phyloP scores from a whole-genome alignment of 179 eudicot species.

The Sideroxylon spinosum region DNA sequence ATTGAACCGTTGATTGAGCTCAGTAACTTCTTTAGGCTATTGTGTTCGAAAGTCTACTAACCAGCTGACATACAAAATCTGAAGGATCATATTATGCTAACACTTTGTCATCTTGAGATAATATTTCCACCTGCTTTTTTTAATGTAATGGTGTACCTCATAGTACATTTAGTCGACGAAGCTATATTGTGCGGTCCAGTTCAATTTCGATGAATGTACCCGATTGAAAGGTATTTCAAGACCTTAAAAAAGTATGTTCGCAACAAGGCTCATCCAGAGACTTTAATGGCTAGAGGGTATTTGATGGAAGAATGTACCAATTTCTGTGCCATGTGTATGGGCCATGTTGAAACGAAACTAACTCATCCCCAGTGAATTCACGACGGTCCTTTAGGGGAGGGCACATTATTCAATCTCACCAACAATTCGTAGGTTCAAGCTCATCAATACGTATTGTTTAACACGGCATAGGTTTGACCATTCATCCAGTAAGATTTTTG shows the following conservation, averaged over 20 bases:
- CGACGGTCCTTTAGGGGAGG: neutral
- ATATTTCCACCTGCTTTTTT: neutral
- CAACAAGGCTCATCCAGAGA: constrained; percentile 9
- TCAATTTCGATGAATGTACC: constrained; percentile 9
- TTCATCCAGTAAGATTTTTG: neutral
- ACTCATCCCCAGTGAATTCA: neutral
- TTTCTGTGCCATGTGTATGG: neutral
- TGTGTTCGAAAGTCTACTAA: too few species aligned
- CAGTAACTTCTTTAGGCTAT: too few species aligned
- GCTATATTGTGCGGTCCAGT: neutral
- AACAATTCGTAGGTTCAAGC: neutral
- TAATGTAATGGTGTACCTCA: neutral
- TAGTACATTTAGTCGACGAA: neutral
- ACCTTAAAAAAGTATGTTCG: constrained; percentile 9
- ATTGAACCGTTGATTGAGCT: too few species aligned
- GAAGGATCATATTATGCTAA: too few species aligned
- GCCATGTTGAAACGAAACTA: neutral
- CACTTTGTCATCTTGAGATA: neutral
- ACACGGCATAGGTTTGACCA: neutral
- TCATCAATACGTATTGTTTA: neutral
- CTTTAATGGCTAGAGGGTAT: constrained; percentile 7
- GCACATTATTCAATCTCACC: neutral
- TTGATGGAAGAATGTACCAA: constrained; percentile 1
- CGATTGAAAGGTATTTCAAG: constrained; percentile 4
- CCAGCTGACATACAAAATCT: too few species aligned